Percentiles rank a stretch among this genome's conserved stretches.
Conservation (phyloP, 352 stramenopile species). For the Phytophthora brassicae region DNA sequence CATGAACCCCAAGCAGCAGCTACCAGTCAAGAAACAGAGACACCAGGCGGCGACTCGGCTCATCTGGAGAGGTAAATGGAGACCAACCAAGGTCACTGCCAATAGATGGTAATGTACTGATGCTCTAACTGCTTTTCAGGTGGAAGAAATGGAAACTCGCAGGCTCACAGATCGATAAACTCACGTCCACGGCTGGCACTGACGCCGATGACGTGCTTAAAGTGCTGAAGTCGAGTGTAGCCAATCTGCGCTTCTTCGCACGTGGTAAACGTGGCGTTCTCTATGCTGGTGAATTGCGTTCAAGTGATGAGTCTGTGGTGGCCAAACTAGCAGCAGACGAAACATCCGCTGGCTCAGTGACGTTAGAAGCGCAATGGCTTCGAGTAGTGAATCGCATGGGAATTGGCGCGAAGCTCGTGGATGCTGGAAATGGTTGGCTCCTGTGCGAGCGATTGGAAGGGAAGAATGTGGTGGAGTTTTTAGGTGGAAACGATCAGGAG, state of each 20-base stretch:
- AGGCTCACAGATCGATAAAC: conserved; percentile 50
- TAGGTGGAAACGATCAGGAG: conserved; percentile 24
- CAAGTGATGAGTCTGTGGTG: conserved; percentile 33
- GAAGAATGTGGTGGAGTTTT: conserved; percentile 64
- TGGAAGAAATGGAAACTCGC: conserved; percentile 73
- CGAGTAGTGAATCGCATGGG: conserved; percentile 60
- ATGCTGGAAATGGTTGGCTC: conserved; percentile 52
- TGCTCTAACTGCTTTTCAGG: conserved; percentile 26
- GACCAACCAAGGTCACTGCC: neutral
- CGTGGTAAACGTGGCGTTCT: conserved; percentile 66
- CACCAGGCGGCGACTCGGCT: conserved; percentile 13
- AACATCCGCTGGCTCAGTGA: conserved; percentile 35
- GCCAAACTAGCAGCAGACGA: conserved; percentile 50
- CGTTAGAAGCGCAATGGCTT: conserved; percentile 61
- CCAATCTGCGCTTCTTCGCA: conserved; percentile 59
- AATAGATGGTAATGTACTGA: neutral
- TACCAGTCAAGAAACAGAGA: conserved; percentile 1
- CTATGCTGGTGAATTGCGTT: conserved; percentile 42
- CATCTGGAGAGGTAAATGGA: conserved; percentile 51
- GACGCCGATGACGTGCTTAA: conserved; percentile 23
- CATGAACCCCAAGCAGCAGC: neutral
- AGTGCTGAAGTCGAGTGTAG: conserved; percentile 24
- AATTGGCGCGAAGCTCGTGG: conserved; percentile 51
- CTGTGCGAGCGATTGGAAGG: conserved; percentile 62
- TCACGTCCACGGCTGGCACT: conserved; percentile 32